Evolutionary conservation across 371 early-diverging fungal species (phyloP), one percentile per base, ranked within the genome.

Genomic region (Parasitella parasitica): DNA sequence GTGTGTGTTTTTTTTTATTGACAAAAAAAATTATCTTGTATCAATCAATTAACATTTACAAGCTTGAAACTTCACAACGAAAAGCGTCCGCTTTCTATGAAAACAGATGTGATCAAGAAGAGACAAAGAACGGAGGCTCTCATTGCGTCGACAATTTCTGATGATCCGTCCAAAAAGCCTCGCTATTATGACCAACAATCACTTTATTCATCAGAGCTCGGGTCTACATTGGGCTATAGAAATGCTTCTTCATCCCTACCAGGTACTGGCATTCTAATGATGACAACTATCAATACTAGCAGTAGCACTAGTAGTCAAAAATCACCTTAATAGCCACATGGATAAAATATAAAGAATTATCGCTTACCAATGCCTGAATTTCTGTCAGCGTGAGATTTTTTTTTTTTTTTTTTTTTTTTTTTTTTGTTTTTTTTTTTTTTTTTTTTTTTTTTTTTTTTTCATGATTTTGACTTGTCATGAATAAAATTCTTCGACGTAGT

Each of bases 41-140:
- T n/a, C n/a, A n/a, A n/a, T n/a, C n/a, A n/a, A n/a, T n/a, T n/a
- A n/a, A n/a, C n/a, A n/a, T n/a, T n/a, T n/a, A n/a, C n/a, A 66
- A 79, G 79, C 64, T 82, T 84, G 59, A 95, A 94, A 67, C 78
- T 97, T 16, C 99, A 99, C 70, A 86, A 86, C 59, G 80, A 88
- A 60, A 89, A 89, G 54, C 83, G 96, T 15, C 96, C 93, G 3
- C 70, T 89, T 15, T 82, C 86, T 0, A 86, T 94, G 77, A 92
- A 91, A 67, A 89, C 90, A 5, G 89, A 91, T 60, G 84, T 93
- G 15, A 94, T 94, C 55, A 87, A 89, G 46, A 94, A 94, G 65
- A 84, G 94, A 37, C 87, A 89, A 59, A 83, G 92, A 28, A 84
- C 87, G 46, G 90, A 89, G 69, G 75, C 74, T 18, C 32, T 67